These are phyloP conservation scores for Buxus sempervirens DNA, from an alignment of 164 flowering plant genomes.

Conservation along the genomic window DNA sequence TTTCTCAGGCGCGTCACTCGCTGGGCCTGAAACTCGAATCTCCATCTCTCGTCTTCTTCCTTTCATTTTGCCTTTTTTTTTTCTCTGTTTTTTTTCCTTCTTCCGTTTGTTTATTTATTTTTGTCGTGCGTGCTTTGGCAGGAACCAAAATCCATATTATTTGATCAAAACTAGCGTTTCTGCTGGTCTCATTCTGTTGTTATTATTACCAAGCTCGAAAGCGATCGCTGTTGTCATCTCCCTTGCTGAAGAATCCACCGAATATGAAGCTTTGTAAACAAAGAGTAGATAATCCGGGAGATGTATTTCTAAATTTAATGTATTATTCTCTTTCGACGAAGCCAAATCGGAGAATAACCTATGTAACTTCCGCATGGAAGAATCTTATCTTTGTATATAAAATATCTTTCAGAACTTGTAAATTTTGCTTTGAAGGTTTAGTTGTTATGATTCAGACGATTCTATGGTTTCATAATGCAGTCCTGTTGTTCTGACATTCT, in stretches of 20 bases:
- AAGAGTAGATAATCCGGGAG: slow-evolving; percentile 8
- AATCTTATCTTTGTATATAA: no score
- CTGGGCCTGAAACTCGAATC: no score
- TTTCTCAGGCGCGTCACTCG: no score
- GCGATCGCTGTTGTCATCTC: neutral
- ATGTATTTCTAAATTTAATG: slow-evolving; percentile 2
- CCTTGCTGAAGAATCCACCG: neutral
- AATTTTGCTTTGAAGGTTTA: neutral
- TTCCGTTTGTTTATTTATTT: no score
- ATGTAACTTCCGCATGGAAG: neutral
- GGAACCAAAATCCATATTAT: neutral
- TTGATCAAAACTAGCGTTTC: neutral
- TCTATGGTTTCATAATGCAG: neutral
- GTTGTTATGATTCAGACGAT: neutral
- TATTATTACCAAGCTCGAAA: neutral
- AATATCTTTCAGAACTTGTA: neutral
- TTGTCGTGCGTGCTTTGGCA: no score
- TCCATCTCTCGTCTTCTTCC: no score
- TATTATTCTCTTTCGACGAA: neutral
- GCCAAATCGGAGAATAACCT: neutral
- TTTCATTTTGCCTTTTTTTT: no score
- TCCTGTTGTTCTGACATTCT: neutral
- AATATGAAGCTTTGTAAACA: slow-evolving; percentile 3
- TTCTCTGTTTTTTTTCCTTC: no score
- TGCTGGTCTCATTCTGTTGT: neutral